These are phyloP conservation scores for Penicillium diatomitis DNA, from an alignment of 495 filamentous ascomycete species.

Conservation along the genomic window DNA sequence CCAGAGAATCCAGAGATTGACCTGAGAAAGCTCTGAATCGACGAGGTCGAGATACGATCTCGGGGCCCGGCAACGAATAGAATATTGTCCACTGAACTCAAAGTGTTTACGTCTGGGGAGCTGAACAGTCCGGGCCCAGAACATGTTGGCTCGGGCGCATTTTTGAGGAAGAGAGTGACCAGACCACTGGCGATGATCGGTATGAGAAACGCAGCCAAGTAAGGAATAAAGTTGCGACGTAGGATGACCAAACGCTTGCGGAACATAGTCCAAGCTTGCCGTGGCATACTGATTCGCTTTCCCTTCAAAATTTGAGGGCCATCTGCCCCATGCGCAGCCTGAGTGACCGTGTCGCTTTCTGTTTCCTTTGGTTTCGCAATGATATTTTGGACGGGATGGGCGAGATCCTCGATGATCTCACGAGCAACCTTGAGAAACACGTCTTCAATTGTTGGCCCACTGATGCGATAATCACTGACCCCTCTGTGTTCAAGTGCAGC, in stretches of 20 bases:
- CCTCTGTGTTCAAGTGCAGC: conserved; percentile 50
- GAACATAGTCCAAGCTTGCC: conserved; percentile 66
- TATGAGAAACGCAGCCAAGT: conserved; percentile 58
- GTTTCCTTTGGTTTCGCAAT: neutral
- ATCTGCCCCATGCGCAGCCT: neutral
- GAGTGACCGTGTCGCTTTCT: too few species aligned
- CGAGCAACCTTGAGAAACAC: conserved; percentile 78
- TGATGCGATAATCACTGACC: conserved; percentile 63
- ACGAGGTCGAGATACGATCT: conserved; percentile 28
- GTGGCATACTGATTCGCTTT: conserved; percentile 48
- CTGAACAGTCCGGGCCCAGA: conserved; percentile 35
- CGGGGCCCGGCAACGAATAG: conserved; percentile 55
- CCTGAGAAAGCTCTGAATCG: conserved; percentile 30
- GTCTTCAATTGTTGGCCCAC: conserved; percentile 79
- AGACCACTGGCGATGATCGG: conserved; percentile 69
- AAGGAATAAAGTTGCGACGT: conserved; percentile 66
- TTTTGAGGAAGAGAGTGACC: conserved; percentile 60
- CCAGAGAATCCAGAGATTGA: conserved; percentile 20
- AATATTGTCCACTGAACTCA: conserved; percentile 28
- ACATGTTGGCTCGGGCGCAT: conserved; percentile 49
- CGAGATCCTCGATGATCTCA: conserved; percentile 30
- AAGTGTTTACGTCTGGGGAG: conserved; percentile 24
- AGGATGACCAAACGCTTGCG: conserved; percentile 68
- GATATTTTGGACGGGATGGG: too few species aligned
- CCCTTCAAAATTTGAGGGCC: conserved; percentile 58